phyloP scores from a whole-genome alignment of 345 rosid genomes.

The Bruguiera sexangula region DNA sequence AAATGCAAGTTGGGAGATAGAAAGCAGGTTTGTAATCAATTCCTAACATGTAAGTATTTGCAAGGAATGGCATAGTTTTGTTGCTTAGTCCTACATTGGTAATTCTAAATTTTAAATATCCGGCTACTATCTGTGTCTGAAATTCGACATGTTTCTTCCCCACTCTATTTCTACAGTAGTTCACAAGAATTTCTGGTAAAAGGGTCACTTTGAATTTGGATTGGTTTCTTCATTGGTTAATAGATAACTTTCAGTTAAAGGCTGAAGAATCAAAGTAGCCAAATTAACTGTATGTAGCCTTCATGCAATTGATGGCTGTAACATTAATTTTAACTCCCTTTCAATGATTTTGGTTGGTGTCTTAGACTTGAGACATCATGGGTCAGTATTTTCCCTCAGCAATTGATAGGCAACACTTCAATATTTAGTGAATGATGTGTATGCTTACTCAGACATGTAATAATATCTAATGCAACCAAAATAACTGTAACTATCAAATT shows the following conservation, averaged over 20 bases:
- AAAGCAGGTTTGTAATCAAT: slow-evolving; percentile 51
- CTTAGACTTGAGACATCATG: background rate
- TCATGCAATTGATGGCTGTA: too few relatives aligned
- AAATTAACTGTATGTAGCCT: too few relatives aligned
- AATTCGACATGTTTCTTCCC: too few relatives aligned
- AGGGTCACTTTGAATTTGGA: too few relatives aligned
- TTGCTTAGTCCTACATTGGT: too few relatives aligned
- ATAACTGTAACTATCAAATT: background rate
- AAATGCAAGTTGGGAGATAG: slow-evolving; percentile 40
- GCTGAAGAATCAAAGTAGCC: too few relatives aligned
- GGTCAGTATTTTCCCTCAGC: background rate
- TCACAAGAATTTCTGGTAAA: too few relatives aligned
- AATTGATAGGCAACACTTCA: background rate
- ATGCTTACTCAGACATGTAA: too few relatives aligned
- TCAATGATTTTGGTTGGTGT: background rate
- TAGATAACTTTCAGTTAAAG: too few relatives aligned
- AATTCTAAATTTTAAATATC: background rate
- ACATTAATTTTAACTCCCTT: background rate
- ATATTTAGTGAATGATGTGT: background rate
- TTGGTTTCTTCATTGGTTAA: too few relatives aligned
- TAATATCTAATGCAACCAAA: too few relatives aligned
- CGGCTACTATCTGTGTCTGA: background rate
- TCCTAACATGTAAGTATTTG: background rate
- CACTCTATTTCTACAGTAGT: too few relatives aligned
- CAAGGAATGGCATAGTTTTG: background rate